A percentile compares a stretch with the other conserved stretches of the same genome.
Conservation (phyloP, 345 rosid genomes). For the Euphorbia peplus region DNA sequence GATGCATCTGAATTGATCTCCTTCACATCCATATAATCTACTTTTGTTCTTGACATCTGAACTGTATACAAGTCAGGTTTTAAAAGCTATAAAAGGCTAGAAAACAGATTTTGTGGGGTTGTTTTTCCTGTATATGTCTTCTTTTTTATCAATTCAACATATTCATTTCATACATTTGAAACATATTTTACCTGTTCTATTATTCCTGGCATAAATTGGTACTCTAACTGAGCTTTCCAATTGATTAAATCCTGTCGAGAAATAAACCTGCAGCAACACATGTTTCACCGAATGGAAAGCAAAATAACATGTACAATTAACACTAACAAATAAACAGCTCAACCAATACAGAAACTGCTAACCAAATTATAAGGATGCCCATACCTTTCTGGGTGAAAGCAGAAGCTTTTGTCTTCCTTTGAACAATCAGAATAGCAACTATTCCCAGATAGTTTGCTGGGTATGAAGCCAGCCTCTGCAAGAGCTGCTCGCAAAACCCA, state of each 20-base stretch:
- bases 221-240: constrained; percentile 85
- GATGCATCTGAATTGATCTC: constrained; percentile 45
- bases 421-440: constrained; percentile 28
- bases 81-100: constrained; percentile 37
- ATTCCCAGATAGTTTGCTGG: constrained; percentile 48
- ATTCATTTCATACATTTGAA: neutral
- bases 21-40: constrained; percentile 78
- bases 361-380: neutral
- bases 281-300: constrained; percentile 2
- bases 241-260: constrained; percentile 67
- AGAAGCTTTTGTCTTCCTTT: constrained; percentile 22
- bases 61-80: constrained; percentile 87
- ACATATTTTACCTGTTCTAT: constrained; percentile 54
- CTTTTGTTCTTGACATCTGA: constrained; percentile 87
- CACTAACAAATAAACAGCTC: neutral
- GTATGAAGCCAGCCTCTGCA: constrained; percentile 77
- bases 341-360: neutral
- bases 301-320: neutral
- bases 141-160: neutral
- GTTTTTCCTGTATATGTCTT: neutral
- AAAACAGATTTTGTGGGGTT: neutral
- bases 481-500: constrained; percentile 43
- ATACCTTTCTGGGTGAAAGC: constrained; percentile 70
- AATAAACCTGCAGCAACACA: constrained; percentile 49
- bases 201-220: constrained; percentile 40